These are phyloP conservation scores for Fulvia fulva DNA, from an alignment of 2,329 filamentous ascomycete species.

Conservation along the genomic window DNA sequence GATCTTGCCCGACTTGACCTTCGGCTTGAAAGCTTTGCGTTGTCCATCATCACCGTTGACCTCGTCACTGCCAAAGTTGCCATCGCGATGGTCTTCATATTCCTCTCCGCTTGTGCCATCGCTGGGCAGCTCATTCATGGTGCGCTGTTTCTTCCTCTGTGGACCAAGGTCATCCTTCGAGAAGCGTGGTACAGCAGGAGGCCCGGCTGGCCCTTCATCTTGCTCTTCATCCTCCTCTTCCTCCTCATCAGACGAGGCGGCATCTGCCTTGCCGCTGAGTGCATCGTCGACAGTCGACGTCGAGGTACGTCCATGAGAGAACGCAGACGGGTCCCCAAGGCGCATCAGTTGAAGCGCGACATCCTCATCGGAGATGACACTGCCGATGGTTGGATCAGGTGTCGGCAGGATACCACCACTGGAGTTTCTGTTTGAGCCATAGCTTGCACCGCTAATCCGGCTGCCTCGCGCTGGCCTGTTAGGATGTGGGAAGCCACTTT, in stretches of 20 bases:
- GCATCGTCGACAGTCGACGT: constrained; percentile 91
- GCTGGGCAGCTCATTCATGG: constrained; percentile 49
- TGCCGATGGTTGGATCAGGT: constrained; percentile 93
- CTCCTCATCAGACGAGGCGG: constrained; percentile 63
- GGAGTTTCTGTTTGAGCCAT: constrained; percentile 40
- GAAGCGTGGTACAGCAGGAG: constrained; percentile 29
- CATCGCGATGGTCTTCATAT: constrained; percentile 51
- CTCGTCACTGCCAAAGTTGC: constrained; percentile 53
- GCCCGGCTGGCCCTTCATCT: constrained; percentile 58
- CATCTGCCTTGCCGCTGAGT: constrained; percentile 84
- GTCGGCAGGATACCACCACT: constrained; percentile 71
- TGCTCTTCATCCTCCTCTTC: constrained; percentile 77
- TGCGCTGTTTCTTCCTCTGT: constrained; percentile 35
- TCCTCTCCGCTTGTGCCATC: constrained; percentile 61
- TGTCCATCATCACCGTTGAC: constrained; percentile 48
- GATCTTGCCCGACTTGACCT: constrained; percentile 36
- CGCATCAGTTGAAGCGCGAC: constrained; percentile 96
- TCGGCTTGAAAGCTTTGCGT: constrained; percentile 39
- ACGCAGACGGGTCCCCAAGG: constrained; percentile 87
- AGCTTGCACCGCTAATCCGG: constrained; percentile 36
- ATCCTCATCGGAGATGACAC: constrained; percentile 96
- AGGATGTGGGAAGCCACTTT: constrained; percentile 22
- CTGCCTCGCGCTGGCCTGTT: constrained; percentile 59
- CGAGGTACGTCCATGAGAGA: constrained; percentile 87
- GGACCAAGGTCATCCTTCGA: constrained; percentile 27